phyloP scores from a whole-genome alignment of 495 filamentous ascomycete species.

The Annulohypoxylon bovei region DNA sequence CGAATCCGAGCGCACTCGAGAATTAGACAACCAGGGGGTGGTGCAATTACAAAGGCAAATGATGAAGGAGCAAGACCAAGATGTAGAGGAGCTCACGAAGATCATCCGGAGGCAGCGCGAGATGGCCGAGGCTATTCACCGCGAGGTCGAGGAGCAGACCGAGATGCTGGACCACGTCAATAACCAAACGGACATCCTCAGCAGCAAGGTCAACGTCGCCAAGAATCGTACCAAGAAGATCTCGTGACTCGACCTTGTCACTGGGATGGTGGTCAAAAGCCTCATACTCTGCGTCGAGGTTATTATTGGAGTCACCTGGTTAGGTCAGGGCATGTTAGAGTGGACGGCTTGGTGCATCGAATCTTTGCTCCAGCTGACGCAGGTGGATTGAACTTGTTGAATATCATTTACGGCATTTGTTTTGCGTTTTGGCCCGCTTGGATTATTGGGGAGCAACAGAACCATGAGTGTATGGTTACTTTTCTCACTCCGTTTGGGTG shows the following conservation, averaged over 20 bases:
- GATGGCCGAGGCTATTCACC: conserved; percentile 84
- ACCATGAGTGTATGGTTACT: conserved; percentile 1
- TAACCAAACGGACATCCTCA: conserved; percentile 76
- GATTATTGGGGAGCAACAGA: conserved; percentile 10
- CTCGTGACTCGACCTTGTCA: conserved; percentile 41
- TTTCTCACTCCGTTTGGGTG: not conserved
- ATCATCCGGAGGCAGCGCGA: conserved; percentile 84
- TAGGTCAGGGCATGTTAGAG: conserved; percentile 32
- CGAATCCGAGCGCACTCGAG: conserved; percentile 87
- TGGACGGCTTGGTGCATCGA: conserved; percentile 44
- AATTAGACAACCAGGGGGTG: conserved; percentile 90
- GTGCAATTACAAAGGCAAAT: conserved; percentile 83
- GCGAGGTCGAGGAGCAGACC: conserved; percentile 86
- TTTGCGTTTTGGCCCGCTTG: not conserved
- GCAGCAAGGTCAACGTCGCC: conserved; percentile 81
- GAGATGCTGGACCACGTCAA: conserved; percentile 79
- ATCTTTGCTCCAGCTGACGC: conserved; percentile 24
- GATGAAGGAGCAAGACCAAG: conserved; percentile 87
- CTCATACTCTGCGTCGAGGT: conserved; percentile 27
- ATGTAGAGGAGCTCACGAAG: conserved; percentile 77
- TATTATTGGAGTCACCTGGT: conserved; percentile 23
- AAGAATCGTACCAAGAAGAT: conserved; percentile 86
- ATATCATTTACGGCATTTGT: conserved; percentile 15
- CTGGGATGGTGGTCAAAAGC: conserved; percentile 20
- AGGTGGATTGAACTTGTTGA: conserved; percentile 20